phyloP scores from a whole-genome alignment of 1,284 basidiomycete genomes.

The Ustilago trichophora region DNA sequence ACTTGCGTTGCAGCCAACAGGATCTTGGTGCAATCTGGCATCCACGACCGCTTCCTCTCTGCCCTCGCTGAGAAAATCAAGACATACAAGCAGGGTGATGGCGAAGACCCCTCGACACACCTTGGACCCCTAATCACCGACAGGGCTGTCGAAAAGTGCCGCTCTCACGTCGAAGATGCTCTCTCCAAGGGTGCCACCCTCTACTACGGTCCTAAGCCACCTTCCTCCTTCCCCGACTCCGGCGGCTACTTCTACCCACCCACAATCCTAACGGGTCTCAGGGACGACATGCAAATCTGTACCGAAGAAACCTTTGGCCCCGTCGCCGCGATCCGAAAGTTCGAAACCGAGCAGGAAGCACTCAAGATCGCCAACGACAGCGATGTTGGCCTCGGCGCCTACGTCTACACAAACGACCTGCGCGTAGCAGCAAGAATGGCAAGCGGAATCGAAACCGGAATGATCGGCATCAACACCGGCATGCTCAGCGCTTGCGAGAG shows the following conservation, averaged over 20 bases:
- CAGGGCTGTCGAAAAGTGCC: constrained; percentile 42
- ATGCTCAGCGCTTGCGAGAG: constrained; percentile 43
- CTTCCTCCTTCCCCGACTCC: not conserved
- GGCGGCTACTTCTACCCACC: constrained; percentile 54
- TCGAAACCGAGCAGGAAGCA: constrained; percentile 52
- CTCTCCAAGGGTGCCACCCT: constrained; percentile 36
- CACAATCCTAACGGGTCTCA: constrained; percentile 49
- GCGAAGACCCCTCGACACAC: constrained; percentile 15
- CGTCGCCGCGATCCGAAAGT: constrained; percentile 47
- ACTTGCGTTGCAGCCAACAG: constrained; percentile 49
- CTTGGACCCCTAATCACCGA: constrained; percentile 43
- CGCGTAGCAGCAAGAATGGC: constrained; percentile 33
- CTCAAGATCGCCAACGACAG: constrained; percentile 44
- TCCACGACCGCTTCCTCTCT: constrained; percentile 41
- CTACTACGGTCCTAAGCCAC: constrained; percentile 26
- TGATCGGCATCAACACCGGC: constrained; percentile 53
- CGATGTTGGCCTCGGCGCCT: constrained; percentile 45
- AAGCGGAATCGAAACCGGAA: constrained; percentile 43
- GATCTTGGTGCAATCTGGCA: constrained; percentile 37
- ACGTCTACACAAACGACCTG: constrained; percentile 48
- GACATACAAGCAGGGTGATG: constrained; percentile 42
- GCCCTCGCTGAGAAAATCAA: constrained; percentile 25
- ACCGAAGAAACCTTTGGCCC: constrained; percentile 60
- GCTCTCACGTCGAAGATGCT: constrained; percentile 29
- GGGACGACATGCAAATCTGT: constrained; percentile 49